These are phyloP conservation scores for Fremontodendron californicum DNA, from an alignment of 345 rosid genomes.

Conservation along the genomic window DNA sequence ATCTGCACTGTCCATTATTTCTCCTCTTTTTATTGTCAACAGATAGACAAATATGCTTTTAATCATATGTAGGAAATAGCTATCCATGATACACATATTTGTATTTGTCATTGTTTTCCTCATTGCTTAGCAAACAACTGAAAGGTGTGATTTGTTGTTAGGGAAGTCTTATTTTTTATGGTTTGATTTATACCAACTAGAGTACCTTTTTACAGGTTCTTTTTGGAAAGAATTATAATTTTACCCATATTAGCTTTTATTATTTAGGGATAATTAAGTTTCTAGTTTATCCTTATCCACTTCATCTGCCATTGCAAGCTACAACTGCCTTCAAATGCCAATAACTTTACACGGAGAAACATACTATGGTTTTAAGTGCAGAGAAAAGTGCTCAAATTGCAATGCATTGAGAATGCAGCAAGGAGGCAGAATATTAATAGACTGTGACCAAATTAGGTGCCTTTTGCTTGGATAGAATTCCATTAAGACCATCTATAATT, in stretches of 20 bases:
- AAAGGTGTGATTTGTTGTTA: not conserved
- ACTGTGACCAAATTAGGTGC: not conserved
- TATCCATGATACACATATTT: too few species aligned
- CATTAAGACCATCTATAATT: not conserved
- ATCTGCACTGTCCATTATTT: not conserved
- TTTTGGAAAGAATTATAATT: not conserved
- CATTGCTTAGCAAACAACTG: not conserved
- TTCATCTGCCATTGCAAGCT: not conserved
- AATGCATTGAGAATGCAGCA: not conserved
- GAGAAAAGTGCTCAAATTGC: conserved; percentile 8
- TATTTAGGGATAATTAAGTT: not conserved
- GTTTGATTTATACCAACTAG: not conserved
- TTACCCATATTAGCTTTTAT: not conserved
- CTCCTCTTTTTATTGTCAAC: not conserved
- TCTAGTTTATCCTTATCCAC: not conserved
- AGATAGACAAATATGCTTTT: not conserved
- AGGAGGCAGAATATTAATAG: not conserved
- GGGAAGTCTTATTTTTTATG: not conserved
- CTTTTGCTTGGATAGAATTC: not conserved
- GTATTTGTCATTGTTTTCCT: too few species aligned
- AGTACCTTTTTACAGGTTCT: not conserved
- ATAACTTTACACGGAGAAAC: not conserved
- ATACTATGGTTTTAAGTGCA: not conserved
- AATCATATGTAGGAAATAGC: not conserved
- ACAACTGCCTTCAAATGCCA: not conserved